phyloP scores from a whole-genome alignment of 176 grass and related monocot genomes.

The Phragmites australis region DNA sequence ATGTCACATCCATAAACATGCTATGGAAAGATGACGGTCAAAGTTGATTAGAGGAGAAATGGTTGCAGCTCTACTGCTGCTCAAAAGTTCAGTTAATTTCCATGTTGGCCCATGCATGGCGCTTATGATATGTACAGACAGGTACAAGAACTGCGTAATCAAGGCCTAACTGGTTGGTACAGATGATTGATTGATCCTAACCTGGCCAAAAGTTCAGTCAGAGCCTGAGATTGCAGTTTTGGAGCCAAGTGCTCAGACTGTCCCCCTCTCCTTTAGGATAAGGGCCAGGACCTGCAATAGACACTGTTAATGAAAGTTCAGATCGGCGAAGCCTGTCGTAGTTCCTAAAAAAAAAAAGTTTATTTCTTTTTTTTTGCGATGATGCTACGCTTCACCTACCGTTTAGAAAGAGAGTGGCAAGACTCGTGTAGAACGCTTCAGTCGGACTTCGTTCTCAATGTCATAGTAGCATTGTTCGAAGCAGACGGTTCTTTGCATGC shows the following conservation, averaged over 20 bases:
- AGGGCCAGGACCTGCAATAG: too few relatives aligned
- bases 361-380: too few relatives aligned
- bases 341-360: too few relatives aligned
- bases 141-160: neutral
- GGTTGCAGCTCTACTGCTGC: neutral
- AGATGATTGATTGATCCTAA: slow-evolving; percentile 3
- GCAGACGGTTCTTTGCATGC: too few relatives aligned
- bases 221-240: slow-evolving; percentile 12
- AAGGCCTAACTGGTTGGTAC: neutral
- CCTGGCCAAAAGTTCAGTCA: slow-evolving; percentile 11
- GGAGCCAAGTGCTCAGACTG: neutral
- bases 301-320: too few relatives aligned
- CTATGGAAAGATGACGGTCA: neutral
- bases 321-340: too few relatives aligned
- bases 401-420: too few relatives aligned
- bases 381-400: too few relatives aligned
- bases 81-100: neutral
- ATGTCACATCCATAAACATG: neutral
- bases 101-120: too few relatives aligned
- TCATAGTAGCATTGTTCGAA: too few relatives aligned
- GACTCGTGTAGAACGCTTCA: too few relatives aligned
- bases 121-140: neutral
- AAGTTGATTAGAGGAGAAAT: neutral
- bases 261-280: neutral
- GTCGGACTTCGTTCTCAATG: too few relatives aligned